These are phyloP conservation scores for Xylariaceae sp. DNA, from an alignment of 2,329 filamentous ascomycete genomes.

Conservation along the genomic window DNA sequence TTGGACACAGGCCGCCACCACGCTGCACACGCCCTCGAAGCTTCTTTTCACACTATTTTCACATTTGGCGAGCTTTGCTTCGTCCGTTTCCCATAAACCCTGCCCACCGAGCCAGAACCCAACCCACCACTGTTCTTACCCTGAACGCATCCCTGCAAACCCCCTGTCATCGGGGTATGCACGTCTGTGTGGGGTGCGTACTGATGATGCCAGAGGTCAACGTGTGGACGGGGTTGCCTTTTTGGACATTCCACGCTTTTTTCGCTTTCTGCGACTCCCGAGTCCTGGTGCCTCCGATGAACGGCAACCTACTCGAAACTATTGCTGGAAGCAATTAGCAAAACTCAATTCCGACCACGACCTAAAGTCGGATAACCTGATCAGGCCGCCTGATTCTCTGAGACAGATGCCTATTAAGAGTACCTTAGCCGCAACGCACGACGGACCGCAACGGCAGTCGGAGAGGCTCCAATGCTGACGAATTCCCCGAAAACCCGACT, in stretches of 20 bases:
- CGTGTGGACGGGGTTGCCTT: background rate
- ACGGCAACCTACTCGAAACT: constrained; percentile 16
- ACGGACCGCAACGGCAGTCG: background rate
- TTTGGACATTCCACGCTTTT: no score
- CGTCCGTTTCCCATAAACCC: background rate
- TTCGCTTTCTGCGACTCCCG: no score
- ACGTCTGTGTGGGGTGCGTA: constrained; percentile 21
- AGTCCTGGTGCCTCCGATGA: constrained; percentile 21
- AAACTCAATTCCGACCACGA: constrained; percentile 15
- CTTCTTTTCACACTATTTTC: constrained; percentile 13
- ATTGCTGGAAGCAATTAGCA: constrained; percentile 19
- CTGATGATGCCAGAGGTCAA: constrained; percentile 1
- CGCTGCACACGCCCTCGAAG: constrained; percentile 8
- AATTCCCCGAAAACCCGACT: no score
- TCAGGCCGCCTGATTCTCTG: constrained; percentile 11
- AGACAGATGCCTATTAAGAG: background rate
- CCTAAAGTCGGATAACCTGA: background rate
- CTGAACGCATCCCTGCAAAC: constrained; percentile 16
- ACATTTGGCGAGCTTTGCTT: constrained; percentile 2
- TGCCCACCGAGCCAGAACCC: no score
- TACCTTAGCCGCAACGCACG: background rate
- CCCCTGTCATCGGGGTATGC: constrained; percentile 22
- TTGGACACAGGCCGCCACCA: constrained; percentile 12
- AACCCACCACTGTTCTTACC: background rate
- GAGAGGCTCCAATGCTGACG: no score